Evolutionary conservation across 192 early-diverging fungal species (phyloP), one percentile per base, ranked within the genome.

Genomic region (Coemansia guatemalensis): DNA sequence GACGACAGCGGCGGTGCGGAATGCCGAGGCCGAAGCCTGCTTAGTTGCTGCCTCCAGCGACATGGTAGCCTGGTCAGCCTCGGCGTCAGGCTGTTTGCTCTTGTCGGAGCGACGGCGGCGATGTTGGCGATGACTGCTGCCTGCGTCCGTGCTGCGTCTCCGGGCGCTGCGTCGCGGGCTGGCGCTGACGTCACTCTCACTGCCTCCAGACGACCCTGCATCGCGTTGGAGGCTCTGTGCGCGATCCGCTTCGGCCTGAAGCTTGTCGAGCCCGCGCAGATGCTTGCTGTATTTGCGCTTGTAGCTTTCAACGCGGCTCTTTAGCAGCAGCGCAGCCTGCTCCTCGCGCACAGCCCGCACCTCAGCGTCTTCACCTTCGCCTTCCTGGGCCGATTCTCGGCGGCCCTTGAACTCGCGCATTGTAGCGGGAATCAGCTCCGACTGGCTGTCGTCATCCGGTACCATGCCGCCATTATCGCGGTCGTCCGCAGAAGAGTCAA

Each of bases 251-350:
- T 59, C 23, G 0, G 32, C 39, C 35, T 59, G 29, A 0, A 27
- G 48, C 50, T 53, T 33, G 21, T 52, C 48, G n/a, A 72, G 58
- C 8, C 29, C 39, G 9, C 47, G 62, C 56, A 79, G 48, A 23
- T 79, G 61, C 0, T 57, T 24, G 33, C 76, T 71, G 48, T 64
- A 79, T 58, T 70, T 57, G 51, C 56, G 76, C 65, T 73, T 79
- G 53, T 67, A 79, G 56, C 56, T 22, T 26, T 62, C 66, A 3
- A 79, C 71, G 11, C 66, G 71, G 53, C 65, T 73, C 67, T 59
- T 67, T 67, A 79, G 53, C 3, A 53, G n/a, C 21, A 52, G 60
- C 7, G 76, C 64, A 5, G 76, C 76, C 9, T 52, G 27, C 12
- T 35, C 53, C 56, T 79, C 67, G 5, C 67, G 71, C 64, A 41